Evolutionary conservation across 2,329 filamentous ascomycete species (phyloP), one percentile per base, ranked within the genome.

Genomic region (Macrophomina pseudophaseolina): DNA sequence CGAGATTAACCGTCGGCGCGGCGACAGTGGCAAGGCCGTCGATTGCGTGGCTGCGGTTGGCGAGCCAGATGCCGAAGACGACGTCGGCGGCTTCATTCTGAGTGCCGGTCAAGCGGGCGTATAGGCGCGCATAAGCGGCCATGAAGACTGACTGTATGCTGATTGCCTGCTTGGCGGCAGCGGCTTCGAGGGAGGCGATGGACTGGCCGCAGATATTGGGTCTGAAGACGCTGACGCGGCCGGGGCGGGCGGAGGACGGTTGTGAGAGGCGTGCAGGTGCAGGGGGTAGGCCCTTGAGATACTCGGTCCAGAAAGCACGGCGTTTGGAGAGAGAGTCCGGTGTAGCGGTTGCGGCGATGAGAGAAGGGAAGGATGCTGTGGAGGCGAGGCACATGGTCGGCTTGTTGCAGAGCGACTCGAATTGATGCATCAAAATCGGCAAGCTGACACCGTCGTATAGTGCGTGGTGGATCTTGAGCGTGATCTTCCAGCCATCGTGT

Each of bases 401-500:
- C 5, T 46, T 73, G 46, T 71, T 79, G 78, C 75, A 88, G 42
- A 81, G 69, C 4, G 72, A 68, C 68, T 83, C 76, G 12, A 90
- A 78, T 48, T 85, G 78, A 14, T 83, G 74, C 28, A 93, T 80
- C 5, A 97, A 79, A 0, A 84, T 74, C 0, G 89, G 86, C 4
- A 97, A 81, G 71, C 91, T 95, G 68, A 96, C 84, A 5, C 90
- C 93, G 75, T 97, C 94, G 74, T 97, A 98, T 0, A 97, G 82
- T 0, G 91, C 91, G 75, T 98, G 94, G 69, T 97, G 93, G 4
- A 97, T 89, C 32, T 82, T 81, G 2, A 85, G 79, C 53, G 79
- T 70, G 52, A 83, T 66, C 7, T 71, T 68, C 70, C 79, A 81
- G 16, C 76, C 75, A 30, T 65, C 66, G 2, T 69, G n/a, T 0